phyloP scores from a whole-genome alignment of 768 basidiomycete genomes.

The Cystofilobasidium macerans region DNA sequence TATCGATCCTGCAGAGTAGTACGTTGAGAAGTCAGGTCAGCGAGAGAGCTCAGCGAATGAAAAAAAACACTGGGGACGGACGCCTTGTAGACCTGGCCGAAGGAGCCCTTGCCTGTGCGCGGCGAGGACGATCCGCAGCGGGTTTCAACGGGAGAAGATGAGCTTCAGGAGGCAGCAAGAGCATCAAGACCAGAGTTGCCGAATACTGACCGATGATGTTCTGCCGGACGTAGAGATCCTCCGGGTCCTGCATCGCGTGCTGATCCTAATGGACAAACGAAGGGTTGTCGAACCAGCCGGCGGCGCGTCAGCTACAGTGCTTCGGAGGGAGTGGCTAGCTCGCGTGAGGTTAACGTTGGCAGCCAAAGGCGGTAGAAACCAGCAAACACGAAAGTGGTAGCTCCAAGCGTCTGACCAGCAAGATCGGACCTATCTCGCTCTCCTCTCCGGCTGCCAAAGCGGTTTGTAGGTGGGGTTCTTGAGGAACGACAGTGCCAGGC shows the following conservation, averaged over 20 bases:
- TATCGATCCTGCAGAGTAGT: constrained; percentile 60
- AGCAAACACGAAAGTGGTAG: no score
- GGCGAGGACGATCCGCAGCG: not conserved
- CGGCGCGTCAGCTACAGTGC: no score
- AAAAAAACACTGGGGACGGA: constrained; percentile 34
- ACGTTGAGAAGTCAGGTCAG: not conserved
- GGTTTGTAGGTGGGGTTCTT: no score
- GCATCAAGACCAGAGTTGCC: not conserved
- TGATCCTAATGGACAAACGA: constrained; percentile 3
- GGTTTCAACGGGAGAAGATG: not conserved
- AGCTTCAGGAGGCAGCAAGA: not conserved
- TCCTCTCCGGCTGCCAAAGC: no score
- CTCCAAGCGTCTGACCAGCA: no score
- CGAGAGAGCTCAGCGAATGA: not conserved
- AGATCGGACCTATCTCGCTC: no score
- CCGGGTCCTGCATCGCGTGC: constrained; percentile 54
- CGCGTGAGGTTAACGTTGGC: no score
- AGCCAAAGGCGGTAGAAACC: no score
- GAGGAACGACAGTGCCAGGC: no score
- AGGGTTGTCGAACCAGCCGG: no score
- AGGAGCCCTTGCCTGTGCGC: constrained; percentile 79
- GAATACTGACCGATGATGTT: constrained; percentile 75
- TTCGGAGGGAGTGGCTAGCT: no score
- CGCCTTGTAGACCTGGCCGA: constrained; percentile 99
- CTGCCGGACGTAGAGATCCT: constrained; percentile 93